Evolutionary conservation across 2,329 filamentous ascomycete genomes (phyloP).

Genomic region (Penicillium decumbens): DNA sequence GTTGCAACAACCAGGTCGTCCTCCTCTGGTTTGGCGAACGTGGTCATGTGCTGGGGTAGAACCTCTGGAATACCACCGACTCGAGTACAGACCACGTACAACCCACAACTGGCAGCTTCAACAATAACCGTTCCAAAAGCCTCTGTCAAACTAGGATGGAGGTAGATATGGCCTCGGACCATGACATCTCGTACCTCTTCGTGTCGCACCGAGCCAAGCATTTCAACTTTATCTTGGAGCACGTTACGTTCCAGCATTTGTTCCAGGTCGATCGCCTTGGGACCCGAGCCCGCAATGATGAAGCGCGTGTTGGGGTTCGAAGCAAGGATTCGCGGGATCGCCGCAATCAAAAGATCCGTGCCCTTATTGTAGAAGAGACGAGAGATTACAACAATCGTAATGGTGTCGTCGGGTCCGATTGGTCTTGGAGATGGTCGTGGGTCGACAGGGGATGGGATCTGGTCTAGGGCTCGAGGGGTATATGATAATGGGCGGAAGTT

Average conservation of each 20-base stretch:
- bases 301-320: conserved; percentile 90
- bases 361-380: conserved; percentile 99
- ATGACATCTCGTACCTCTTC: conserved; percentile 97
- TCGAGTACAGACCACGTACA: conserved; percentile 94
- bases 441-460: conserved; percentile 25
- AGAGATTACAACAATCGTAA: conserved; percentile 95
- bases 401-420: conserved; percentile 75
- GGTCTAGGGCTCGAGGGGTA: conserved; percentile 38
- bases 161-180: conserved; percentile 92
- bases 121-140: conserved; percentile 98
- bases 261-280: conserved; percentile 94
- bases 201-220: conserved; percentile 86
- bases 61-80: conserved; percentile 97
- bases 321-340: conserved; percentile 86
- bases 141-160: conserved; percentile 91
- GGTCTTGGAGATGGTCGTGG: conserved; percentile 57
- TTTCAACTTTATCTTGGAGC: conserved; percentile 85
- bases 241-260: conserved; percentile 97
- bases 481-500: conserved; percentile 76
- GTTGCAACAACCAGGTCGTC: conserved; percentile 90
- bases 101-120: conserved; percentile 88
- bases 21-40: conserved; percentile 94
- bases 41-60: conserved; percentile 91
- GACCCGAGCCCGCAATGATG: conserved; percentile 91
- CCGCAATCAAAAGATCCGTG: conserved; percentile 91